Evolutionary conservation across 2,329 filamentous ascomycete genomes (phyloP).

Genomic region (Colletotrichum sp.): DNA sequence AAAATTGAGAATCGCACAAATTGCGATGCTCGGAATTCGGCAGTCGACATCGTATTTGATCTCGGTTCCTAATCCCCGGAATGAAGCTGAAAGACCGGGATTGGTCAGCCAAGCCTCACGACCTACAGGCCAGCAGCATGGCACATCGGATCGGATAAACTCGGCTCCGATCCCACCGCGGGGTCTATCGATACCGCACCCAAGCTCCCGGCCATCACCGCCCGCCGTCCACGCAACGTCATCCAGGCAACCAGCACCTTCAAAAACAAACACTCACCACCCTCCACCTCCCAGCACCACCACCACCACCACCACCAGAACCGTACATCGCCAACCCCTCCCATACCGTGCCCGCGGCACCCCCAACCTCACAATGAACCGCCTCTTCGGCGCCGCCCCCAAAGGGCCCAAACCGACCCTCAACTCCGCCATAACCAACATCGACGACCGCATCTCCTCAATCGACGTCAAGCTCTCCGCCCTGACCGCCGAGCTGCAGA

Average conservation of each 20-base stretch:
- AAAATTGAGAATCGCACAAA: not conserved
- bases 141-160: not conserved
- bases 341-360: no score
- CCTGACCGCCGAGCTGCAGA: constrained; percentile 86
- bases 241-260: not conserved
- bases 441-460: constrained; percentile 82
- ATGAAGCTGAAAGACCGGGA: not conserved
- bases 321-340: not conserved
- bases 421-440: constrained; percentile 80
- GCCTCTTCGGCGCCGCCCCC: constrained; percentile 89
- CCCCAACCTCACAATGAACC: constrained; percentile 72
- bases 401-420: constrained; percentile 90
- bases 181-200: constrained; percentile 12
- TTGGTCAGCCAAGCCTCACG: not conserved
- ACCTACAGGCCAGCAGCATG: not conserved
- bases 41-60: not conserved
- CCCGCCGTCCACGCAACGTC: not conserved
- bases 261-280: not conserved
- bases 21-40: not conserved
- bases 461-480: constrained; percentile 95
- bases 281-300: not conserved
- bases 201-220: not conserved
- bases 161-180: not conserved
- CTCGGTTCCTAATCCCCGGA: not conserved
- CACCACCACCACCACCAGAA: not conserved